phyloP scores from a whole-genome alignment of 2,329 filamentous ascomycete genomes.

The Grosmannia huntii region DNA sequence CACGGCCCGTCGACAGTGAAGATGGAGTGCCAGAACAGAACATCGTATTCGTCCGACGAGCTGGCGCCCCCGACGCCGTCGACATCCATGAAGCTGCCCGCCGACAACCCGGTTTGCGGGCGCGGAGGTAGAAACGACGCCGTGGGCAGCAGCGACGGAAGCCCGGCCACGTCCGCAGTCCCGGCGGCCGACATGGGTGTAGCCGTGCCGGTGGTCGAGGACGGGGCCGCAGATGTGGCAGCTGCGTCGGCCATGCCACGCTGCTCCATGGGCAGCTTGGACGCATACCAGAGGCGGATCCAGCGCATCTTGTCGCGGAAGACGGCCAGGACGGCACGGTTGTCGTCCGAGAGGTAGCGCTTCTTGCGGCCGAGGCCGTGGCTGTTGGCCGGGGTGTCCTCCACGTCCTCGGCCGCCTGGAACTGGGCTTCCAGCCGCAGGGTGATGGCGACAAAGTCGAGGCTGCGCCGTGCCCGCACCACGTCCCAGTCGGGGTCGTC shows the following conservation, averaged over 20 bases:
- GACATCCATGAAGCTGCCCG: slow-evolving; percentile 5
- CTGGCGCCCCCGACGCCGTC: slow-evolving; percentile 1
- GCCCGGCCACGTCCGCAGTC: neutral
- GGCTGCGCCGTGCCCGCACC: slow-evolving; percentile 17
- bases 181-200: neutral
- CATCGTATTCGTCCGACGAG: slow-evolving; percentile 5
- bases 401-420: slow-evolving; percentile 13
- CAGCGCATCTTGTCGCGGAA: slow-evolving; percentile 24
- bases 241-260: neutral
- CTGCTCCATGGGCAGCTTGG: slow-evolving; percentile 5
- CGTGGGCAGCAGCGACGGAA: neutral
- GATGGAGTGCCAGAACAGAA: slow-evolving; percentile 3
- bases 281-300: slow-evolving; percentile 26
- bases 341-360: slow-evolving; percentile 16
- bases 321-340: slow-evolving; percentile 17
- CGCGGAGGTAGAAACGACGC: neutral
- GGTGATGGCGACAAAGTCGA: slow-evolving; percentile 20
- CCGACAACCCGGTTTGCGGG: neutral
- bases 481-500: slow-evolving; percentile 25
- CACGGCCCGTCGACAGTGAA: neutral
- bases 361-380: slow-evolving; percentile 8
- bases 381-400: slow-evolving; percentile 5
- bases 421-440: slow-evolving; percentile 18
- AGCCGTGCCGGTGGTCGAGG: neutral
- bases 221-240: neutral